A percentile compares a stretch with the other conserved stretches of the same genome.
phyloP scores from a whole-genome alignment of 257 asterid genomes.

The Orobanche coerulescens region DNA sequence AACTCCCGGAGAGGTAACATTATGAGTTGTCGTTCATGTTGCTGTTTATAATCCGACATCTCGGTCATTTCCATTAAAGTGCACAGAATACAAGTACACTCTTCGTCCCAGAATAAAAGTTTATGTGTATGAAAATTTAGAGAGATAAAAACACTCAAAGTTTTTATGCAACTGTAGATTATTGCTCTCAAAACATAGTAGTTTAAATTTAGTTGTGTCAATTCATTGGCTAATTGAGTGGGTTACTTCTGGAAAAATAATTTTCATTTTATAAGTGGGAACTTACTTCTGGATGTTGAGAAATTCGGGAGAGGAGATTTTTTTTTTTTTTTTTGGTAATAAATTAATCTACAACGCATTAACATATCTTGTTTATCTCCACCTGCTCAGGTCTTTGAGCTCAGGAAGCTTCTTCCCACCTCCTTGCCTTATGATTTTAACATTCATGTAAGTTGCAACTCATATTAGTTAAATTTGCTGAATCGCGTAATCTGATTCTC shows the following conservation, averaged over 20 bases:
- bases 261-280: neutral
- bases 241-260: neutral
- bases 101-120: neutral
- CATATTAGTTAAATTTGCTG: too few relatives aligned
- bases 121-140: neutral
- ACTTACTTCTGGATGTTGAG: neutral
- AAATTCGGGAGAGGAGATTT: neutral
- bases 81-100: neutral
- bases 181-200: too few relatives aligned
- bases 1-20: constrained; percentile 85
- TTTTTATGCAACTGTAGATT: neutral
- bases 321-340: neutral
- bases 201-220: neutral
- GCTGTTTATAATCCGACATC: neutral
- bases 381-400: constrained; percentile 67
- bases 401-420: constrained; percentile 87
- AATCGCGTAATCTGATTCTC: too few relatives aligned
- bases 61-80: neutral
- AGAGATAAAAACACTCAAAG: too few relatives aligned
- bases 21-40: neutral
- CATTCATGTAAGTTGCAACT: constrained; percentile 56
- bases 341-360: neutral
- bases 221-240: neutral
- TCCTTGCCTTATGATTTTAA: constrained; percentile 78
- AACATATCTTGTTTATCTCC: constrained; percentile 7